These are phyloP conservation scores for Clavispora fructus DNA, from an alignment of 805 yeast genomes.

Conservation along the genomic window DNA sequence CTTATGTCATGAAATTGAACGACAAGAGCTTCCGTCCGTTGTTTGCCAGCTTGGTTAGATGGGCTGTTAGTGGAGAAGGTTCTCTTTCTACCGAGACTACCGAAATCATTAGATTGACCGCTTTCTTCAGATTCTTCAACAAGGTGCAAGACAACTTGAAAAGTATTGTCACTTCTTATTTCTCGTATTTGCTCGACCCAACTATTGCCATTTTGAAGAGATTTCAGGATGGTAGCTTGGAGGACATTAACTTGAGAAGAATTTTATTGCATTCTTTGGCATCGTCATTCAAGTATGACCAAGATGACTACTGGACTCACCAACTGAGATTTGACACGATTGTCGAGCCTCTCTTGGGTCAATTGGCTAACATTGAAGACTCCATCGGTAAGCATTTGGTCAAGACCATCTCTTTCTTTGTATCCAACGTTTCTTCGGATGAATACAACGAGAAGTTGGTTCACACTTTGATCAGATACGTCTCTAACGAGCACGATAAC, in stretches of 20 bases:
- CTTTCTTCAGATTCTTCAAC: conserved; percentile 83
- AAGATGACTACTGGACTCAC: conserved; percentile 92
- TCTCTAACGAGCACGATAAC: conserved; percentile 41
- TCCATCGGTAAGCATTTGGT: conserved; percentile 75
- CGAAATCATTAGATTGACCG: conserved; percentile 51
- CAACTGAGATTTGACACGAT: conserved; percentile 77
- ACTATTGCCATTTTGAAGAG: conserved; percentile 51
- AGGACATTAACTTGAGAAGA: conserved; percentile 58
- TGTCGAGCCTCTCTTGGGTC: conserved; percentile 56
- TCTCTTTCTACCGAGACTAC: conserved; percentile 40
- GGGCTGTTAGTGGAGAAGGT: conserved; percentile 90
- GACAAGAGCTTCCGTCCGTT: conserved; percentile 91
- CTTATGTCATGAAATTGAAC: conserved; percentile 82
- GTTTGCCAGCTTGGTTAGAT: conserved; percentile 77
- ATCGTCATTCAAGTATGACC: conserved; percentile 81
- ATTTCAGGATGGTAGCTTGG: conserved; percentile 38
- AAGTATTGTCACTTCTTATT: conserved; percentile 85
- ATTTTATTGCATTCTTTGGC: conserved; percentile 66
- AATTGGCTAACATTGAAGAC: conserved; percentile 64
- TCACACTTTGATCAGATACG: conserved; percentile 29
- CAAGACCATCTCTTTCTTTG: conserved; percentile 72
- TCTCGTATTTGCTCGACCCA: conserved; percentile 78
- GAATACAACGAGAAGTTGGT: conserved; percentile 67
- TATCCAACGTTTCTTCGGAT: conserved; percentile 59
- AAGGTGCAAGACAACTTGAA: conserved; percentile 77